Conservation (phyloP, 1,139 yeast species). For the Saccharomyces hybrid region DNA sequence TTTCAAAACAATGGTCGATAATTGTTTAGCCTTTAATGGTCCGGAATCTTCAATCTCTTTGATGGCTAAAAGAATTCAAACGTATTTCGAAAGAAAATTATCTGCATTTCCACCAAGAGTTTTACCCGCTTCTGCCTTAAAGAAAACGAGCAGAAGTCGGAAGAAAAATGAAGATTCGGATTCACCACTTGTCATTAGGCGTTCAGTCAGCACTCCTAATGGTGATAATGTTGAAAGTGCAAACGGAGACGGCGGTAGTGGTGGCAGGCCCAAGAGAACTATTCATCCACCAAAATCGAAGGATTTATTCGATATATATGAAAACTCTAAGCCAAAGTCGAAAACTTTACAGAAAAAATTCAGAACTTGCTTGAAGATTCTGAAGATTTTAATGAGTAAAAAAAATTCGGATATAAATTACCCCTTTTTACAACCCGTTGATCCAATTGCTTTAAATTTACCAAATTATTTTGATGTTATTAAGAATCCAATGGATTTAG, state of each 20-base stretch:
- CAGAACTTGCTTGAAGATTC: conserved; percentile 72
- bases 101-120: conserved; percentile 82
- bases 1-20: conserved; percentile 74
- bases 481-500: conserved; percentile 90
- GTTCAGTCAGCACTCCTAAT: background rate
- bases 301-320: conserved; percentile 69
- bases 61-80: conserved; percentile 86
- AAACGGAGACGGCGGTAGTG: conserved; percentile 44
- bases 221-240: background rate
- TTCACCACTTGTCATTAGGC: conserved; percentile 39
- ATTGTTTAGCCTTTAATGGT: conserved; percentile 82
- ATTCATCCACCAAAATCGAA: conserved; percentile 95
- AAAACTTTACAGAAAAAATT: conserved; percentile 88
- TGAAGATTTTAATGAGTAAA: conserved; percentile 74
- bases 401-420: conserved; percentile 77
- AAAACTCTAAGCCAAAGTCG: conserved; percentile 66
- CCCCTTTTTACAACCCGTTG: conserved; percentile 91
- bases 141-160: conserved; percentile 10
- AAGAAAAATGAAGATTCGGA: conserved; percentile 16
- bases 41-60: conserved; percentile 70
- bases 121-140: conserved; percentile 35
- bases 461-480: conserved; percentile 82
- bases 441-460: conserved; percentile 85
- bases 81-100: conserved; percentile 89
- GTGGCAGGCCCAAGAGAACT: conserved; percentile 80